A percentile compares a stretch with the other conserved stretches of the same genome.
Conservation (phyloP, 2,329 filamentous ascomycete species). For the Trichoderma sp. region DNA sequence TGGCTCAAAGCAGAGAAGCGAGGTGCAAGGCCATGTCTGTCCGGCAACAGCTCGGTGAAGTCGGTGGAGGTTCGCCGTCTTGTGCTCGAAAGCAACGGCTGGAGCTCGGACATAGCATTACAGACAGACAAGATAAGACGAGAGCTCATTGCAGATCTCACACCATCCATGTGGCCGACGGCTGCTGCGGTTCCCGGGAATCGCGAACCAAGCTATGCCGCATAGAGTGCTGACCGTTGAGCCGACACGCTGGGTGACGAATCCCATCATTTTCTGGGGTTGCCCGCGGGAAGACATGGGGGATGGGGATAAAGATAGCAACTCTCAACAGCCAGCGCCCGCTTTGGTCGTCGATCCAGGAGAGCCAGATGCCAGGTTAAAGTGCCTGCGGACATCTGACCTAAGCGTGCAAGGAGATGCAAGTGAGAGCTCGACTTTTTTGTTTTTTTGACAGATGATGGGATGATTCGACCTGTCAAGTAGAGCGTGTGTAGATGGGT, state of each 20-base stretch:
- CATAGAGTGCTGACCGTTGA: slow-evolving; percentile 17
- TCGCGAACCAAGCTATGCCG: slow-evolving; percentile 10
- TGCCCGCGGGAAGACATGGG: slow-evolving; percentile 12
- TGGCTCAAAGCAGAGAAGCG: background rate
- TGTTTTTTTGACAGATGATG: background rate
- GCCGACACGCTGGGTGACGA: slow-evolving; percentile 12
- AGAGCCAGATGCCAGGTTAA: background rate
- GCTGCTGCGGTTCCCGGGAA: slow-evolving; percentile 6
- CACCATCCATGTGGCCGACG: background rate
- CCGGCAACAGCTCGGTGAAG: background rate
- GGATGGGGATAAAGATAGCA: slow-evolving; percentile 9
- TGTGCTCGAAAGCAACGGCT: background rate
- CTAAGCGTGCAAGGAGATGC: slow-evolving; percentile 4
- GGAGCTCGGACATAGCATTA: background rate
- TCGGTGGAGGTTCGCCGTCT: background rate
- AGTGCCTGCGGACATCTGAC: slow-evolving; percentile 8
- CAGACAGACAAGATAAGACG: background rate
- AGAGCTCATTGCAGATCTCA: background rate
- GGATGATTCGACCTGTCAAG: background rate
- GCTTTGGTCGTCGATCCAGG: slow-evolving; percentile 7
- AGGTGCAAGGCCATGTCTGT: background rate
- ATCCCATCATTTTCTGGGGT: background rate
- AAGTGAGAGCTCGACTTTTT: slow-evolving; percentile 13
- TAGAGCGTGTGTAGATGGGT: background rate
- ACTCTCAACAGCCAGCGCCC: slow-evolving; percentile 4